Evolutionary conservation across 805 yeast genomes (phyloP).

Genomic region (Saccharomycopsis sp.): DNA sequence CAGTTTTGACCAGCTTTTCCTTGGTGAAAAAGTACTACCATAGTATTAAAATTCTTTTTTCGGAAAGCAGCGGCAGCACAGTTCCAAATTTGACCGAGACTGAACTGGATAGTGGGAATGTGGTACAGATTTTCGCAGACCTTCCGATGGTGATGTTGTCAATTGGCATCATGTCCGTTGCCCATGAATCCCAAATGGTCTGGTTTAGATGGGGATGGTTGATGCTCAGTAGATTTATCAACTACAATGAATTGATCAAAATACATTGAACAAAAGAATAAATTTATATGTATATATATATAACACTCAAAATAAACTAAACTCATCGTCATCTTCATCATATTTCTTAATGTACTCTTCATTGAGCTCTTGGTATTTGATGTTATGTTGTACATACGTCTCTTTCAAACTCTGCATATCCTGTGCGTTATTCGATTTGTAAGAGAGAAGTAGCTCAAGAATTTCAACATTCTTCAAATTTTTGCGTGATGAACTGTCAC

Average conservation of each 20-base stretch:
- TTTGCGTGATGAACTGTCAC: too few species aligned
- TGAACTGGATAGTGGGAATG: neutral
- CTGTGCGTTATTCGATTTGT: conserved; percentile 1
- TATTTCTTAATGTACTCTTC: neutral
- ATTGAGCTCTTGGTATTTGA: neutral
- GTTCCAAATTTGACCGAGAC: neutral
- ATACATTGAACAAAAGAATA: neutral
- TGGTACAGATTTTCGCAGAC: conserved; percentile 25
- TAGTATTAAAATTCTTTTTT: neutral
- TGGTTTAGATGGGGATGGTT: conserved; percentile 95
- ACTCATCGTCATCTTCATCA: conserved; percentile 4
- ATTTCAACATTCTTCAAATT: conserved; percentile 7
- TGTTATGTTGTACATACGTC: conserved; percentile 6
- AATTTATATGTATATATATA: neutral
- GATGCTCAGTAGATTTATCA: conserved; percentile 63
- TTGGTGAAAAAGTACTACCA: conserved; percentile 5
- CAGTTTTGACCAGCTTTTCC: conserved; percentile 12
- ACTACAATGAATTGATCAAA: conserved; percentile 53
- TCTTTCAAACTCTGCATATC: conserved; percentile 1
- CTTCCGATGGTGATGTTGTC: conserved; percentile 27
- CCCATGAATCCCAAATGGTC: conserved; percentile 84
- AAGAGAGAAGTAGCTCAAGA: conserved; percentile 8
- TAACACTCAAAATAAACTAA: neutral
- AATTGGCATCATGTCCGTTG: conserved; percentile 68
- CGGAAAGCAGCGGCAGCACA: neutral